Conservation (phyloP, 306 rosid species). For the Vachellia collinsii region DNA sequence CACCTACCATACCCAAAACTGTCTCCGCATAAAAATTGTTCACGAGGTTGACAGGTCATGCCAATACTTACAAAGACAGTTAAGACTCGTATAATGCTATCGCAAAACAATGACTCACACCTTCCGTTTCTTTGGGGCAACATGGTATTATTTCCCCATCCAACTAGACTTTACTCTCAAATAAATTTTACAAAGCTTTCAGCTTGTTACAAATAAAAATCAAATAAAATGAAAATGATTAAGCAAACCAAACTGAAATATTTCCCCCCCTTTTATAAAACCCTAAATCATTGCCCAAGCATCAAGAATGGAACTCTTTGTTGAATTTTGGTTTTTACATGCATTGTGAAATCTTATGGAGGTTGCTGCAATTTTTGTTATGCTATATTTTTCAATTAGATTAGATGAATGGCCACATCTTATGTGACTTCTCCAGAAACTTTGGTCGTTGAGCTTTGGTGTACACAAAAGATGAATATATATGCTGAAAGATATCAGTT, state of each 20-base stretch:
- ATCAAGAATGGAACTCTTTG: not conserved
- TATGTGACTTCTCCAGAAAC: not conserved
- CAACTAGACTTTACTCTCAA: not conserved
- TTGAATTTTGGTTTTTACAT: not conserved
- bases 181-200: not conserved
- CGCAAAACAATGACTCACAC: not conserved
- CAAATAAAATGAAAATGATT: not conserved
- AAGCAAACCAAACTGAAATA: not conserved
- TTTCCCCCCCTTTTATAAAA: no score
- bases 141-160: not conserved
- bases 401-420: not conserved
- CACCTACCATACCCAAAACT: no score
- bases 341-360: not conserved
- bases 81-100: not conserved
- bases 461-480: not conserved
- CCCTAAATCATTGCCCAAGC: not conserved
- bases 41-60: not conserved
- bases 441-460: not conserved
- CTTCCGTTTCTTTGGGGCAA: not conserved
- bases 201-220: not conserved
- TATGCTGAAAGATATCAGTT: not conserved
- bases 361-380: not conserved
- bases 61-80: not conserved
- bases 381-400: not conserved
- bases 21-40: not conserved